Conservation (phyloP, 257 asterid genomes). For the Nicotiana sylvestris region DNA sequence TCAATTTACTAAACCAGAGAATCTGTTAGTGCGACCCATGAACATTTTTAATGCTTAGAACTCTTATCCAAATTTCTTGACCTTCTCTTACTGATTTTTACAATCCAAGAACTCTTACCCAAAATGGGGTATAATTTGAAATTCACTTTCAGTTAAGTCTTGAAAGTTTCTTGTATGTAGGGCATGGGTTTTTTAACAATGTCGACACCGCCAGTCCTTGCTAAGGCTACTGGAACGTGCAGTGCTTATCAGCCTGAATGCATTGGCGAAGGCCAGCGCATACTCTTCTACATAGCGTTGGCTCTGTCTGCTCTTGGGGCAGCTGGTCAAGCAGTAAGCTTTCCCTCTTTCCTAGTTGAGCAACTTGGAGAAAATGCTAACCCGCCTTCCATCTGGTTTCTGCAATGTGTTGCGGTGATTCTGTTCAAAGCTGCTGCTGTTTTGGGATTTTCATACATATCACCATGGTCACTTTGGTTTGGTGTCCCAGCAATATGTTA, state of each 20-base stretch:
- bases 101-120: not conserved
- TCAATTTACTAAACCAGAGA: no score
- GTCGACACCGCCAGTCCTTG: slow-evolving; percentile 52
- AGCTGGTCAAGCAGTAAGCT: slow-evolving; percentile 32
- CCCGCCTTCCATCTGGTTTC: not conserved
- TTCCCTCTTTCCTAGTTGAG: slow-evolving; percentile 15
- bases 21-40: not conserved
- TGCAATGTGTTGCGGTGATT: not conserved
- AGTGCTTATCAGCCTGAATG: slow-evolving; percentile 34
- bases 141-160: not conserved
- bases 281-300: slow-evolving; percentile 43
- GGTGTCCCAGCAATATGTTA: slow-evolving; percentile 50
- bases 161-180: slow-evolving; percentile 16
- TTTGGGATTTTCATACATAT: slow-evolving; percentile 48
- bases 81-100: no score
- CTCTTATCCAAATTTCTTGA: not conserved
- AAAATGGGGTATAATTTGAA: not conserved
- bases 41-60: not conserved
- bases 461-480: slow-evolving; percentile 44
- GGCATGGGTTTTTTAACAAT: slow-evolving; percentile 48
- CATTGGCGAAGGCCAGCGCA: slow-evolving; percentile 41
- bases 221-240: slow-evolving; percentile 37
- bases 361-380: slow-evolving; percentile 16
- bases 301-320: slow-evolving; percentile 37
- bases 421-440: slow-evolving; percentile 7